phyloP scores from a whole-genome alignment of 192 early-diverging fungal genomes.

The Thamnidium elegans region DNA sequence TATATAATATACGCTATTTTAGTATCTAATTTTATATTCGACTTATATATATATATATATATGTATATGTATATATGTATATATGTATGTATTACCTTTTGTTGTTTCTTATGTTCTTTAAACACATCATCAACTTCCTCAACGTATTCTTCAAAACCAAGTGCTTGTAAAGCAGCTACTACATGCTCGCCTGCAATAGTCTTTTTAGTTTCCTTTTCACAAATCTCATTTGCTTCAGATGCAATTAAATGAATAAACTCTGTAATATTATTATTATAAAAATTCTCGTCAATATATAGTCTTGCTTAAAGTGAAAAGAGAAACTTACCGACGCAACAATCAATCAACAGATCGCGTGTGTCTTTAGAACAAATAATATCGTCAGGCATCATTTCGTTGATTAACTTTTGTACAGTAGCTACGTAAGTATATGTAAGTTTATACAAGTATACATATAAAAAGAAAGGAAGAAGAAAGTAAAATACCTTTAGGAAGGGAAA shows the following conservation, averaged over 20 bases:
- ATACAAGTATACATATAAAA: not conserved
- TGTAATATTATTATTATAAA: conserved; percentile 20
- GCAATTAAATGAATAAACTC: conserved; percentile 96
- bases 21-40: not conserved
- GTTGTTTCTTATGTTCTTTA: conserved; percentile 84
- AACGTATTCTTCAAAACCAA: conserved; percentile 93
- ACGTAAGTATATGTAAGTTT: not conserved
- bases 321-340: conserved; percentile 88
- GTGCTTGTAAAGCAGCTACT: conserved; percentile 76
- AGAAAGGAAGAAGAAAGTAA: not conserved
- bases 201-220: conserved; percentile 95
- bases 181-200: conserved; percentile 98
- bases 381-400: conserved; percentile 91
- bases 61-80: no score
- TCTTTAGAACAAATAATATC: conserved; percentile 95
- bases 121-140: conserved; percentile 83
- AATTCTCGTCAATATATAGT: not conserved
- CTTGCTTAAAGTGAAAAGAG: not conserved
- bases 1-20: not conserved
- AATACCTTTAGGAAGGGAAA: conserved; percentile 36
- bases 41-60: not conserved
- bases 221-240: conserved; percentile 92
- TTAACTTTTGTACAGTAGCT: conserved; percentile 93
- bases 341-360: conserved; percentile 88
- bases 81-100: conserved; percentile 54